Evolutionary conservation across 306 rosid species (phyloP).

Genomic region (Lithocarpus polystachyus): DNA sequence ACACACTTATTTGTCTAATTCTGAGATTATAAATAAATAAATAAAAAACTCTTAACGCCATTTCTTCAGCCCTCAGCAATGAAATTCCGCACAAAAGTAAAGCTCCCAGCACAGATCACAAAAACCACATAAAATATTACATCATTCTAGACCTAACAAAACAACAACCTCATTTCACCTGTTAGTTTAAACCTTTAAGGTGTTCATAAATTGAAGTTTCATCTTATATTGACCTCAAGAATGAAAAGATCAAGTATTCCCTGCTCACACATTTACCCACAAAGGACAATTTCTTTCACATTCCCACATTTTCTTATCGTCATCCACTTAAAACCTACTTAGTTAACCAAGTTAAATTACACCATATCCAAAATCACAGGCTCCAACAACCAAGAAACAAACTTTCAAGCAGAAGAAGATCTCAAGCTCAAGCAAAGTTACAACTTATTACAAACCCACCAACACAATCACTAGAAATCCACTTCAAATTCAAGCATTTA

Average conservation of each 20-base stretch:
- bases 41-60: background rate
- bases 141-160: background rate
- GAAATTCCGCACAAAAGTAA: background rate
- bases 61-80: background rate
- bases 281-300: background rate
- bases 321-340: conserved; percentile 5
- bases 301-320: conserved; percentile 1
- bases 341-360: conserved; percentile 13
- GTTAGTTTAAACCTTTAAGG: background rate
- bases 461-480: conserved; percentile 11
- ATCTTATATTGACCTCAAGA: background rate
- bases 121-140: background rate
- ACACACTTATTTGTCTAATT: background rate
- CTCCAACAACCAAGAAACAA: conserved; percentile 6
- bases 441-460: background rate
- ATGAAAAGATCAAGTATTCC: background rate
- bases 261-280: conserved; percentile 4
- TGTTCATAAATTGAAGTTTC: background rate
- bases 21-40: background rate
- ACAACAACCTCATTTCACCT: background rate
- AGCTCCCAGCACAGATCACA: conserved; percentile 10
- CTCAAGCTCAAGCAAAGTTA: conserved; percentile 13
- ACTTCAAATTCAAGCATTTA: conserved; percentile 7
- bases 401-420: conserved; percentile 4
- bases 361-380: conserved; percentile 7